Percentiles rank a stretch among this genome's conserved stretches.
These are phyloP conservation scores for Odonthalia washingtoniensis DNA, from an alignment of 31 red algal genomes.

Conservation along the genomic window DNA sequence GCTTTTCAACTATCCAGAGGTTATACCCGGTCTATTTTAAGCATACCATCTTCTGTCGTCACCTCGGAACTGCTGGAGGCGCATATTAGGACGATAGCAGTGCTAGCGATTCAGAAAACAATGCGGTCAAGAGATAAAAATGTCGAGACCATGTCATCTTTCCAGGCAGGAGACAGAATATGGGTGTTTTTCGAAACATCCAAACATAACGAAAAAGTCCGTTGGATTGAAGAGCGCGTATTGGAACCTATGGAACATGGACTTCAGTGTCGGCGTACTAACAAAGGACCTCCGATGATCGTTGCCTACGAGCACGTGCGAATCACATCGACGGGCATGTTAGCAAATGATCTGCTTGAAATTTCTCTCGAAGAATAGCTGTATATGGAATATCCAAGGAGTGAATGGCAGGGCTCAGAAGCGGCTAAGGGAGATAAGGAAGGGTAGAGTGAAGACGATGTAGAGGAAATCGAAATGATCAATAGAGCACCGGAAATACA, in stretches of 20 bases:
- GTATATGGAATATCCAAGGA: not conserved
- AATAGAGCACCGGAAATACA: no score
- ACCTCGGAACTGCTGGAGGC: not conserved
- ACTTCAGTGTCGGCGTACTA: not conserved
- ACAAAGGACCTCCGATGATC: not conserved
- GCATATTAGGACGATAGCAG: not conserved
- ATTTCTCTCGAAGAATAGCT: conserved; percentile 5
- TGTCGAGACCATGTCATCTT: not conserved
- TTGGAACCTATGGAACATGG: not conserved
- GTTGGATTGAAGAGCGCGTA: not conserved
- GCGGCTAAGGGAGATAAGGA: not conserved
- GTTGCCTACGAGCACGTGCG: not conserved
- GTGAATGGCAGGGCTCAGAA: not conserved
- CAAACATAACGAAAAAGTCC: not conserved
- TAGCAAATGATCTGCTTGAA: not conserved
- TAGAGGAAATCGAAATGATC: not conserved
- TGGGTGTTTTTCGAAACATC: conserved; percentile 13
- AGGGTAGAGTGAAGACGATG: not conserved
- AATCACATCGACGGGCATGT: not conserved
- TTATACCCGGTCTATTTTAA: not conserved
- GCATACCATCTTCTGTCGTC: not conserved
- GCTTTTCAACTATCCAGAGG: conserved; percentile 24
- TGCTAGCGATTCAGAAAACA: not conserved
- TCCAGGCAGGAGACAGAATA: not conserved
- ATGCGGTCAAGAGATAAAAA: not conserved